These are phyloP conservation scores for Monilinia fructicola DNA, from an alignment of 2,329 filamentous ascomycete species.

Conservation along the genomic window DNA sequence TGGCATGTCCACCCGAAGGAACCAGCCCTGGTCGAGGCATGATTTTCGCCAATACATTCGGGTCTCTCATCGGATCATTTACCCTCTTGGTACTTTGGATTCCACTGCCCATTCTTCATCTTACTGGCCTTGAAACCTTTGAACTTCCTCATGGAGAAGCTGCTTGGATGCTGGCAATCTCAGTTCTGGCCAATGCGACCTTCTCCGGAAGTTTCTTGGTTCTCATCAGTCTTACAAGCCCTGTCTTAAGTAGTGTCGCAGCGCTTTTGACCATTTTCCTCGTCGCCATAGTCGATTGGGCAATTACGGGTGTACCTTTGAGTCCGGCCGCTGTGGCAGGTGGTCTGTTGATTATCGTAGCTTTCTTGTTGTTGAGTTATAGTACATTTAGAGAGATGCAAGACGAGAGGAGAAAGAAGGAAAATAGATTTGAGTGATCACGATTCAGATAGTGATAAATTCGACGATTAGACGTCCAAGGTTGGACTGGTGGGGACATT, in stretches of 20 bases:
- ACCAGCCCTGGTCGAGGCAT: slow-evolving; percentile 83
- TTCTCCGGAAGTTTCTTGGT: slow-evolving; percentile 94
- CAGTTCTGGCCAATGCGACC: slow-evolving; percentile 80
- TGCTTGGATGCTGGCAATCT: slow-evolving; percentile 76
- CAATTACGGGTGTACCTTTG: slow-evolving; percentile 75
- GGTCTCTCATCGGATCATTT: slow-evolving; percentile 80
- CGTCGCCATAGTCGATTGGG: slow-evolving; percentile 87
- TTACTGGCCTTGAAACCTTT: slow-evolving; percentile 76
- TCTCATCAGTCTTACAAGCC: slow-evolving; percentile 87
- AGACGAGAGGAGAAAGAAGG: slow-evolving; percentile 69
- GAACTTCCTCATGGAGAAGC: slow-evolving; percentile 76
- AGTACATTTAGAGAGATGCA: slow-evolving; percentile 93
- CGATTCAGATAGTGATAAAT: slow-evolving; percentile 48
- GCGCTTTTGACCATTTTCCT: slow-evolving; percentile 95
- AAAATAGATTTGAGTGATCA: slow-evolving; percentile 41
- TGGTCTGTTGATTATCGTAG: slow-evolving; percentile 82
- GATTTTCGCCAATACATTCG: slow-evolving; percentile 93
- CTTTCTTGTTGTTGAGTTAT: slow-evolving; percentile 84
- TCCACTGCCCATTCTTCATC: slow-evolving; percentile 80
- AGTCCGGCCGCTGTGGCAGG: slow-evolving; percentile 74
- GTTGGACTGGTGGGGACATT: background rate
- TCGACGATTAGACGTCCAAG: slow-evolving; percentile 37
- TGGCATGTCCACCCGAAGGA: slow-evolving; percentile 89
- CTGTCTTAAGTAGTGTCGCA: slow-evolving; percentile 88
- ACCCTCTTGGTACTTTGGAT: slow-evolving; percentile 89